A percentile compares a stretch with the other conserved stretches of the same genome.
These are phyloP conservation scores for Hygrophoropsis aurantiaca DNA, from an alignment of 768 basidiomycete genomes.

Conservation along the genomic window DNA sequence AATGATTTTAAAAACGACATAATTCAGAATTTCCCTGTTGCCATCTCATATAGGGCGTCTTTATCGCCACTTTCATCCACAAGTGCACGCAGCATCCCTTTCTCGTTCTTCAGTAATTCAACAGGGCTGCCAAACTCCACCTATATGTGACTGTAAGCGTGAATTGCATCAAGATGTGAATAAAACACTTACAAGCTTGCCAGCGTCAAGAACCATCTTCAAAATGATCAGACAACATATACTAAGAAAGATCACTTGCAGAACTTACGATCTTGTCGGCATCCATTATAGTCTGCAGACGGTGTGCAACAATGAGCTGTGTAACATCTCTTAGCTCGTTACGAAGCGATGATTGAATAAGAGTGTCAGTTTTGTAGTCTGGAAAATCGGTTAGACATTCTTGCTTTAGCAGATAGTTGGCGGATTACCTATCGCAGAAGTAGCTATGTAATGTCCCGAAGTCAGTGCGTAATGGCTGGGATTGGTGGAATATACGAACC, in stretches of 20 bases:
- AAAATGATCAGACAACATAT: background rate
- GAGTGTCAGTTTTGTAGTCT: conserved; percentile 57
- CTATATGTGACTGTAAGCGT: conserved; percentile 12
- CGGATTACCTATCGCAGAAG: conserved; percentile 41
- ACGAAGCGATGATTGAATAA: conserved; percentile 58
- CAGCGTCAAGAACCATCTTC: conserved; percentile 48
- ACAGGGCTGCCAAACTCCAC: conserved; percentile 54
- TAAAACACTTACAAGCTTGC: conserved; percentile 33
- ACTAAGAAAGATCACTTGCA: conserved; percentile 1
- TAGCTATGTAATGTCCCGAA: conserved; percentile 29
- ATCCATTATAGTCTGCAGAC: conserved; percentile 59
- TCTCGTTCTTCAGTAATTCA: conserved; percentile 49
- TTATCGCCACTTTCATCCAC: conserved; percentile 60
- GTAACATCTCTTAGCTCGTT: conserved; percentile 46
- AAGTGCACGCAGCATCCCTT: conserved; percentile 50
- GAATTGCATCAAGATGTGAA: background rate
- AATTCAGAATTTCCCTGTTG: too few species aligned
- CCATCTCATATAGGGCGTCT: too few species aligned
- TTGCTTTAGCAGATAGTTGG: background rate
- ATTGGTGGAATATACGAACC: conserved; percentile 10
- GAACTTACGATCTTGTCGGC: conserved; percentile 55
- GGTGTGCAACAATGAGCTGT: conserved; percentile 59
- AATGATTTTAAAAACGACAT: too few species aligned
- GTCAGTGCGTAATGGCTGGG: too few species aligned
- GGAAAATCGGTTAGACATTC: background rate